These are phyloP conservation scores for Blastocrithidia nonstop DNA, from an alignment of 208 protist species.

Conservation along the genomic window DNA sequence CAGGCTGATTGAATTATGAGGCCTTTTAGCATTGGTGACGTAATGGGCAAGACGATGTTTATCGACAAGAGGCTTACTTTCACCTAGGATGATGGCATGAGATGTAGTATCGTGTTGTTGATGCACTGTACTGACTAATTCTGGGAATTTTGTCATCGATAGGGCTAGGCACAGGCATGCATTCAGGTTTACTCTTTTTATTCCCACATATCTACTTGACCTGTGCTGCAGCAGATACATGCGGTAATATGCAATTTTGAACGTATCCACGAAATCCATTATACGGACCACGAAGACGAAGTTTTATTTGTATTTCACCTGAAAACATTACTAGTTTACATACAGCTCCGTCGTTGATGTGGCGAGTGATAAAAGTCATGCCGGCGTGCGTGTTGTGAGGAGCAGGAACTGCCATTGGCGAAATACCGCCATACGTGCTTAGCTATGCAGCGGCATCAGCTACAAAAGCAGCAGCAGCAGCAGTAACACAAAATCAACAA, in stretches of 20 bases:
- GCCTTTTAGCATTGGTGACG: slow-evolving; percentile 45
- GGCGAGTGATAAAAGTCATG: slow-evolving; percentile 43
- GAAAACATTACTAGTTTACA: not conserved
- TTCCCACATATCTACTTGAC: slow-evolving; percentile 90
- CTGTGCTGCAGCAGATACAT: slow-evolving; percentile 72
- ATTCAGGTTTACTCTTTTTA: slow-evolving; percentile 91
- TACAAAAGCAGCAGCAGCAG: slow-evolving; percentile 7
- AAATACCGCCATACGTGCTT: slow-evolving; percentile 93
- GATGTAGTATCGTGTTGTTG: slow-evolving; percentile 56
- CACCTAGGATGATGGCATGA: slow-evolving; percentile 51
- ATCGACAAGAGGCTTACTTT: slow-evolving; percentile 25
- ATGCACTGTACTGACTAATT: slow-evolving; percentile 79
- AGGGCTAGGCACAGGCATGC: slow-evolving; percentile 89
- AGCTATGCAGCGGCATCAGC: slow-evolving; percentile 71
- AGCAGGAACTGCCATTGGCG: slow-evolving; percentile 91
- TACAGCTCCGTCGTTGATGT: slow-evolving; percentile 3
- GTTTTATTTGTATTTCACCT: slow-evolving; percentile 46
- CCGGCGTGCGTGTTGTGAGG: slow-evolving; percentile 87
- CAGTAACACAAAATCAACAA: not conserved
- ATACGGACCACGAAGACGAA: slow-evolving; percentile 51
- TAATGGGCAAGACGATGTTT: slow-evolving; percentile 14
- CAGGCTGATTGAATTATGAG: slow-evolving; percentile 7
- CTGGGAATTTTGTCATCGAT: slow-evolving; percentile 85
- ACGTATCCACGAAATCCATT: slow-evolving; percentile 76
- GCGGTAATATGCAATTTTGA: slow-evolving; percentile 78